Evolutionary conservation across 1,284 basidiomycete species (phyloP).

Genomic region (Neonothopanus nambi): DNA sequence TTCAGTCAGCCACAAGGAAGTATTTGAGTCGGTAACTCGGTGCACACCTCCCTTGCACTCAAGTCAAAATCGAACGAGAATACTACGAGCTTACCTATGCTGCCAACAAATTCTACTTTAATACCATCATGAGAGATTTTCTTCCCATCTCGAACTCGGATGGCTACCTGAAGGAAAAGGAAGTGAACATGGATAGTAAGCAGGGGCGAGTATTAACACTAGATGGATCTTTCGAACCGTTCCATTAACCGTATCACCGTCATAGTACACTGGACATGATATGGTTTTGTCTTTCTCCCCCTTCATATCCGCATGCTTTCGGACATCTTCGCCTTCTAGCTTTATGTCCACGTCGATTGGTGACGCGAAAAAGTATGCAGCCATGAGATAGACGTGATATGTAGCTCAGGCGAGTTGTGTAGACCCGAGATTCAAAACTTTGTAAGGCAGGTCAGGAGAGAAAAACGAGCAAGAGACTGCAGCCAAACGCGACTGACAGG

Average conservation of each 20-base stretch:
- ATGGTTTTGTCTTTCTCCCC: slow-evolving; percentile 79
- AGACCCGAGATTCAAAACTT: too few species aligned
- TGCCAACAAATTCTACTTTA: slow-evolving; percentile 96
- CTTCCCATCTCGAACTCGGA: slow-evolving; percentile 94
- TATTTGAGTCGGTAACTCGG: neutral
- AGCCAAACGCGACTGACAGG: too few species aligned
- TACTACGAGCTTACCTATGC: slow-evolving; percentile 72
- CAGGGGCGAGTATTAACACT: neutral
- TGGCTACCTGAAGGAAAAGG: slow-evolving; percentile 60
- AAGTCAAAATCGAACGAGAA: neutral
- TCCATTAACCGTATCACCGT: slow-evolving; percentile 88
- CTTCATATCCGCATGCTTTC: slow-evolving; percentile 79
- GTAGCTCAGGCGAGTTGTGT: neutral
- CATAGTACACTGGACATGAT: slow-evolving; percentile 92
- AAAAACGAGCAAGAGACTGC: too few species aligned
- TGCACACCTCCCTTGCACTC: too few species aligned
- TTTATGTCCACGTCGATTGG: slow-evolving; percentile 92
- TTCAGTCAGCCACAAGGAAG: too few species aligned
- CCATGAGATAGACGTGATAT: slow-evolving; percentile 44
- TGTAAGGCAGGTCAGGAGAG: too few species aligned
- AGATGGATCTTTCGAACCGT: slow-evolving; percentile 56
- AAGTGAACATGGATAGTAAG: neutral
- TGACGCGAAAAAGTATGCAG: slow-evolving; percentile 90
- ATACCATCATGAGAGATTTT: slow-evolving; percentile 95
- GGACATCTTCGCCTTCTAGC: slow-evolving; percentile 82